These are phyloP conservation scores for Eucalyptus erythrocorys DNA, from an alignment of 345 rosid species.

Conservation along the genomic window DNA sequence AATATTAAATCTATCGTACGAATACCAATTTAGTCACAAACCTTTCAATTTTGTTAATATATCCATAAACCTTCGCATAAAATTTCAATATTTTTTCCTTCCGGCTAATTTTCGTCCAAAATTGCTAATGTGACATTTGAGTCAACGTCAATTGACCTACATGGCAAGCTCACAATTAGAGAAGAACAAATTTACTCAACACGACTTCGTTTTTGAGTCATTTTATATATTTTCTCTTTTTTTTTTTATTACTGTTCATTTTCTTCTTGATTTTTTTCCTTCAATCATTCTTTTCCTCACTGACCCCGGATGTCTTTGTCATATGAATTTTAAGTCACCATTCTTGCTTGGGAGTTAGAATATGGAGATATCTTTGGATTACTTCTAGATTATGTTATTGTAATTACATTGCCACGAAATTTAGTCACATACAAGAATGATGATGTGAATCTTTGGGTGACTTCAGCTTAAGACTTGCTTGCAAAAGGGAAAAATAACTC, in stretches of 20 bases:
- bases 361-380: not conserved
- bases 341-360: not conserved
- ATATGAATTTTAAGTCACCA: not conserved
- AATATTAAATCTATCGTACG: not conserved
- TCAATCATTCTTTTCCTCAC: not conserved
- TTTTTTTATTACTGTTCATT: not conserved
- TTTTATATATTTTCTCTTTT: not conserved
- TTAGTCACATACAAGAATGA: not conserved
- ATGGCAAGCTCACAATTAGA: not conserved
- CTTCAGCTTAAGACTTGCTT: not conserved
- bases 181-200: not conserved
- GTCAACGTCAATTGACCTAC: not conserved
- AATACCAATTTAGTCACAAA: not conserved
- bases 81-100: not conserved
- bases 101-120: rapidly evolving
- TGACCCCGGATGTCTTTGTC: not conserved
- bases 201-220: not conserved
- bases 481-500: not conserved
- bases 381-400: not conserved
- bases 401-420: not conserved
- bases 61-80: not conserved
- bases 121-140: not conserved
- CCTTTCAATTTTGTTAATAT: not conserved
- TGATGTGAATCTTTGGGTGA: not conserved
- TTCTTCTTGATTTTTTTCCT: not conserved